These are phyloP conservation scores for Talaromyces piceae DNA, from an alignment of 2,329 filamentous ascomycete genomes.

Conservation along the genomic window DNA sequence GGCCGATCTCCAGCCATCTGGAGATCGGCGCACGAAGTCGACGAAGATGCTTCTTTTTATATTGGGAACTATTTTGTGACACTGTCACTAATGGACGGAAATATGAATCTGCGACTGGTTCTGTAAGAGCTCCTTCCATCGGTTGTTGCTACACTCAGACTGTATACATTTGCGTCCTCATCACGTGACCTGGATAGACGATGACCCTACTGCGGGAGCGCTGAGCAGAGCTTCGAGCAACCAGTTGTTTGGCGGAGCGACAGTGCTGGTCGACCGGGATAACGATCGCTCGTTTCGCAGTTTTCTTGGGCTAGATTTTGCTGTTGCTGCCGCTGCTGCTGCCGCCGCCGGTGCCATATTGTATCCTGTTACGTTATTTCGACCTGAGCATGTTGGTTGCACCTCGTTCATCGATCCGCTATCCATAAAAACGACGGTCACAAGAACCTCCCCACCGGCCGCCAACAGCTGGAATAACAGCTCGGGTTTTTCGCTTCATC, in stretches of 20 bases:
- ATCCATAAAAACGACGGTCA: not conserved
- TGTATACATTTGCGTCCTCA: too few species aligned
- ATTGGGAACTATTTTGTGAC: too few species aligned
- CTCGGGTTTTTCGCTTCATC: too few species aligned
- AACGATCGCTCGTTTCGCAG: not conserved
- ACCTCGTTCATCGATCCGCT: not conserved
- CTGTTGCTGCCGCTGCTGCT: not conserved
- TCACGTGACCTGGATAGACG: not conserved
- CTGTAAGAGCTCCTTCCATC: too few species aligned
- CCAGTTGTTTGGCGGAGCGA: not conserved
- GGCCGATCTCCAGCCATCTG: not conserved
- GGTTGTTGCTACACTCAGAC: too few species aligned
- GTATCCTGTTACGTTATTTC: too few species aligned
- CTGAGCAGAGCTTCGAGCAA: too few species aligned
- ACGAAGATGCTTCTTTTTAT: not conserved
- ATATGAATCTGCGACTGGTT: too few species aligned
- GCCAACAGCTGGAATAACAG: conserved; percentile 16
- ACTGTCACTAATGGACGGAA: too few species aligned
- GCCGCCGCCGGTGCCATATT: not conserved
- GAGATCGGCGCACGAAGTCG: not conserved
- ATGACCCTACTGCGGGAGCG: not conserved
- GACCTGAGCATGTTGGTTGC: not conserved
- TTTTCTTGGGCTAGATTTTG: not conserved
- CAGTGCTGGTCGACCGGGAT: not conserved
- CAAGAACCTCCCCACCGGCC: not conserved